These are phyloP conservation scores for Tuber microsphaerosporum DNA, from an alignment of 495 filamentous ascomycete species.

Conservation along the genomic window DNA sequence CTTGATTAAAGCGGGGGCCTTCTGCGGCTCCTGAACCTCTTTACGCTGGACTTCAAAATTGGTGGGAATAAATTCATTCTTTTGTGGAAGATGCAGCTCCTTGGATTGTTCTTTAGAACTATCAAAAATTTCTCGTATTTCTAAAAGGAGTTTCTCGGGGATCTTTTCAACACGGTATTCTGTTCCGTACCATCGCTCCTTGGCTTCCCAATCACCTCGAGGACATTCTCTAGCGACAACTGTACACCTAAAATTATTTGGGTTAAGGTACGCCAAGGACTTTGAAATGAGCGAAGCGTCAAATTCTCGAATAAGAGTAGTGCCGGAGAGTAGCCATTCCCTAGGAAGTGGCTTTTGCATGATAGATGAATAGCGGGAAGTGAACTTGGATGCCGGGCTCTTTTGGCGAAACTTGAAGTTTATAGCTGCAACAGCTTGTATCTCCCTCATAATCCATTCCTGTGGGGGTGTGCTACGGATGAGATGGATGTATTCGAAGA, in stretches of 20 bases:
- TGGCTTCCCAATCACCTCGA: constrained; percentile 67
- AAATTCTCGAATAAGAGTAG: constrained; percentile 65
- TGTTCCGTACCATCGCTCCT: constrained; percentile 97
- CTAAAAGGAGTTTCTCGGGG: constrained; percentile 62
- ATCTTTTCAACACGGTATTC: constrained; percentile 84
- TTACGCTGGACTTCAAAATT: constrained; percentile 92
- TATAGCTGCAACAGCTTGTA: constrained; percentile 79
- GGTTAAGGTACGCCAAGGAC: constrained; percentile 65
- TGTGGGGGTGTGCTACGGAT: constrained; percentile 73
- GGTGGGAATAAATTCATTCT: constrained; percentile 93
- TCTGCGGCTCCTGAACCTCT: constrained; percentile 64
- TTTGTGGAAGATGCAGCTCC: constrained; percentile 78
- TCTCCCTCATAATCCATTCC: constrained; percentile 87
- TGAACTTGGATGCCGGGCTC: constrained; percentile 77
- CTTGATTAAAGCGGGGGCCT: constrained; percentile 75
- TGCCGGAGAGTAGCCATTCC: constrained; percentile 76
- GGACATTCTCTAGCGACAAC: constrained; percentile 77
- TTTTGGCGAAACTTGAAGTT: constrained; percentile 95
- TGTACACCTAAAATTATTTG: constrained; percentile 81
- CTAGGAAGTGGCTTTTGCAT: constrained; percentile 88
- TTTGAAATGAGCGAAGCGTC: constrained; percentile 67
- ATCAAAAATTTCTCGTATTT: constrained; percentile 58
- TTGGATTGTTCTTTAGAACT: constrained; percentile 55
- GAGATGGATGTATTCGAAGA: constrained; percentile 92
- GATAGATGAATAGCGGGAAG: constrained; percentile 66